These are phyloP conservation scores for Saussurea involucrata DNA, from an alignment of 129 eudicot genomes.

Conservation along the genomic window DNA sequence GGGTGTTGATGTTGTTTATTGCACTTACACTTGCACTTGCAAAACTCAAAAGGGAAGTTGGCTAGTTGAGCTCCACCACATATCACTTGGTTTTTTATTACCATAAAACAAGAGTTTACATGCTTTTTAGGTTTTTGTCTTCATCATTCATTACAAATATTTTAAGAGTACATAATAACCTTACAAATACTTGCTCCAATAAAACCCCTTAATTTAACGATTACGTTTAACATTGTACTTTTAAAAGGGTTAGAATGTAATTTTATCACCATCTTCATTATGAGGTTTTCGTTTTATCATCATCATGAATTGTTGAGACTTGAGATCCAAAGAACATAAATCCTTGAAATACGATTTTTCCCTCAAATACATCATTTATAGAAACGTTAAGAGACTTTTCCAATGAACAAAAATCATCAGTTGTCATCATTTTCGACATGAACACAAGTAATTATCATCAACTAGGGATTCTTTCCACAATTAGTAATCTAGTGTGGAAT, in stretches of 20 bases:
- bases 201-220: neutral
- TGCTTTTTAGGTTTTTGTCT: constrained; percentile 17
- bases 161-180: constrained; percentile 3
- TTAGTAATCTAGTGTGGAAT: neutral
- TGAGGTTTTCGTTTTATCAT: neutral
- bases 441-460: neutral
- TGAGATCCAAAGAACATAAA: neutral
- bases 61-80: constrained; percentile 43
- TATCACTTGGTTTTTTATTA: constrained; percentile 19
- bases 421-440: neutral
- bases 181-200: neutral
- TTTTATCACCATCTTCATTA: neutral
- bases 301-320: neutral
- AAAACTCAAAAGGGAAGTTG: constrained; percentile 19
- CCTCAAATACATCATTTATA: too few relatives aligned
- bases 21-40: constrained; percentile 23
- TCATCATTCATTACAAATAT: constrained; percentile 31
- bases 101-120: constrained; percentile 12
- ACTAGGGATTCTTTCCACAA: neutral
- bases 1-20: constrained; percentile 35
- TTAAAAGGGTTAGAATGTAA: neutral
- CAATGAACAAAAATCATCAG: neutral
- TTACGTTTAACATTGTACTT: neutral
- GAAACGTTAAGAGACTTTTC: too few relatives aligned
- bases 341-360: neutral